These are phyloP conservation scores for Geotrichum australiense DNA, from an alignment of 1,139 yeast genomes.

Conservation along the genomic window DNA sequence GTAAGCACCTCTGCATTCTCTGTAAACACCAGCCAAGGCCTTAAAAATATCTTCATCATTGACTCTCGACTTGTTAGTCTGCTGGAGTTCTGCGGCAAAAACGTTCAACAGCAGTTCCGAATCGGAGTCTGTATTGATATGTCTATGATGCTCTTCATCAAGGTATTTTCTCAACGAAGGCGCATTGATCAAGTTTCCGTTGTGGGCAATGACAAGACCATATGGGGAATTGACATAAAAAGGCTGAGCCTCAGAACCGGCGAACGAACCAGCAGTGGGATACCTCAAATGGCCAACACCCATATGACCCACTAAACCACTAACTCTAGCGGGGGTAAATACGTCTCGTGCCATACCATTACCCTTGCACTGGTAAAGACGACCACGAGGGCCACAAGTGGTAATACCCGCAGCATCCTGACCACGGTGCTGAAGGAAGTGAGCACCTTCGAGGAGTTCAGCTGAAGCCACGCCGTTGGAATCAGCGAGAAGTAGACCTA, in stretches of 20 bases:
- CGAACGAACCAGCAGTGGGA: constrained; percentile 98
- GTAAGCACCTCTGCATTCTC: constrained; percentile 84
- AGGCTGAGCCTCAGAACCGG: constrained; percentile 97
- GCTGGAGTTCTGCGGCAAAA: constrained; percentile 87
- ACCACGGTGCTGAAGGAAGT: constrained; percentile 94
- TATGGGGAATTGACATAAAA: constrained; percentile 96
- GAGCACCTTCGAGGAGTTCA: constrained; percentile 86
- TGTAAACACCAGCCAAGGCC: constrained; percentile 78
- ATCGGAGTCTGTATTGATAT: constrained; percentile 94
- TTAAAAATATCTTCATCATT: constrained; percentile 82
- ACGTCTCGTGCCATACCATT: constrained; percentile 99
- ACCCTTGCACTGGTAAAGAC: constrained; percentile 95
- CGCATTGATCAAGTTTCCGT: constrained; percentile 91
- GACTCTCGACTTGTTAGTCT: constrained; percentile 87
- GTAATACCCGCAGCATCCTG: constrained; percentile 99
- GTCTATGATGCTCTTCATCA: constrained; percentile 94
- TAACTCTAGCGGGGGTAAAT: constrained; percentile 75
- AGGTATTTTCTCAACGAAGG: constrained; percentile 65
- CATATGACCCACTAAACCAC: constrained; percentile 82
- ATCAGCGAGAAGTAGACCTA: constrained; percentile 81
- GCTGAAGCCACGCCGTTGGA: constrained; percentile 70
- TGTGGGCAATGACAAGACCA: constrained; percentile 84
- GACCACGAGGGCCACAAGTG: constrained; percentile 89
- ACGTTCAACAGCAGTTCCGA: constrained; percentile 83
- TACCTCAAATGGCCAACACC: constrained; percentile 93